Evolutionary conservation across 495 filamentous ascomycete genomes (phyloP).

Genomic region (Halenospora varia): DNA sequence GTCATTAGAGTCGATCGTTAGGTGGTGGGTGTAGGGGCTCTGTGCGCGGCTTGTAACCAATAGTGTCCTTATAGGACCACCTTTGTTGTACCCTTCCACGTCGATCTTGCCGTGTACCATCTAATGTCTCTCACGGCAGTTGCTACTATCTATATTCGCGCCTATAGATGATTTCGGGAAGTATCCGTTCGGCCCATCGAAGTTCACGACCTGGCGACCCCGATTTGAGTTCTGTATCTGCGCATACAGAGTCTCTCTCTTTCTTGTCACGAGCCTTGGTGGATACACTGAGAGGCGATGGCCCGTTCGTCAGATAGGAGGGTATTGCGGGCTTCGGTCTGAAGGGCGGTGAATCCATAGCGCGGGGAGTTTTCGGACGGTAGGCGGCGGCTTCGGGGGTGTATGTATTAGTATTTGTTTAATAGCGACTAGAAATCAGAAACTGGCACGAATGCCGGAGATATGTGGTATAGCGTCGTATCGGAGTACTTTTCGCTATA

Average conservation of each 20-base stretch:
- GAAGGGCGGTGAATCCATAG: neutral
- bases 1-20: constrained; percentile 62
- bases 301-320: no score
- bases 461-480: no score
- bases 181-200: constrained; percentile 5
- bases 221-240: constrained; percentile 3
- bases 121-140: constrained; percentile 1
- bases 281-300: neutral
- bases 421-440: constrained; percentile 3
- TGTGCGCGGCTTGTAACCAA: constrained; percentile 6
- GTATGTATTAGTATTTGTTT: constrained; percentile 3
- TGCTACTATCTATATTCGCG: constrained; percentile 11
- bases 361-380: constrained; percentile 1
- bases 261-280: constrained; percentile 3
- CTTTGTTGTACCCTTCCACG: constrained; percentile 5
- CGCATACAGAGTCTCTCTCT: constrained; percentile 3
- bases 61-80: constrained; percentile 1
- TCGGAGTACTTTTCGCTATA: no score
- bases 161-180: constrained; percentile 11
- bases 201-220: neutral
- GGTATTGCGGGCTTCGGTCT: neutral
- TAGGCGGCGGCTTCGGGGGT: neutral
- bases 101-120: constrained; percentile 5
- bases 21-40: constrained; percentile 1
- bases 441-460: constrained; percentile 1